These are phyloP conservation scores for Mrakia hoshinonis DNA, from an alignment of 768 basidiomycete genomes.

Conservation along the genomic window DNA sequence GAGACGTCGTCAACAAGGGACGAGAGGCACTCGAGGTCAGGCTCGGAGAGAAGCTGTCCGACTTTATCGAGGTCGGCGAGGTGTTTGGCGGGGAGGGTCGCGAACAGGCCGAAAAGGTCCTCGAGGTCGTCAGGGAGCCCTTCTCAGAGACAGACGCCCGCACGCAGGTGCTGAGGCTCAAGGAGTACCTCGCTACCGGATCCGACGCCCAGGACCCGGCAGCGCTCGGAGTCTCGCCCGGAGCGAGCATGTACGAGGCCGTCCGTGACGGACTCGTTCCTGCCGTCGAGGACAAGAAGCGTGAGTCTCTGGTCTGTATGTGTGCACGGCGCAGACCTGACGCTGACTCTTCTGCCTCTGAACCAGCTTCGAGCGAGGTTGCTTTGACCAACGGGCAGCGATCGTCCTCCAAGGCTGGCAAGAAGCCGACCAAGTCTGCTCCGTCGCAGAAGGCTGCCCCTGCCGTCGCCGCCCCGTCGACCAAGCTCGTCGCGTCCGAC, in stretches of 20 bases:
- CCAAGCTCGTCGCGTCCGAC: conserved; percentile 12
- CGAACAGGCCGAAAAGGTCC: conserved; percentile 36
- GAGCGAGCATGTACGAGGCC: conserved; percentile 39
- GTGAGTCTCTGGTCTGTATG: conserved; percentile 26
- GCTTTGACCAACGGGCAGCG: conserved; percentile 8
- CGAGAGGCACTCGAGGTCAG: conserved; percentile 36
- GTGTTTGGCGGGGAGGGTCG: conserved; percentile 40
- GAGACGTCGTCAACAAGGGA: conserved; percentile 34
- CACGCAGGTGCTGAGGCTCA: conserved; percentile 58
- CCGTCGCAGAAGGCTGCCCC: conserved; percentile 2
- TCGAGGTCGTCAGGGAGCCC: conserved; percentile 43
- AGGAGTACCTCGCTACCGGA: conserved; percentile 53
- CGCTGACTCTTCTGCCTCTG: not conserved
- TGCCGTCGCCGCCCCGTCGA: not conserved
- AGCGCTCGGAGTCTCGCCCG: conserved; percentile 36
- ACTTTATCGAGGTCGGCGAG: conserved; percentile 43
- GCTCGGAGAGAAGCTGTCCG: conserved; percentile 41
- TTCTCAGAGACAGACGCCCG: conserved; percentile 48
- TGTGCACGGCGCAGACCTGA: not conserved
- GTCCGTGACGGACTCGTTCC: conserved; percentile 39
- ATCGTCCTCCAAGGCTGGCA: conserved; percentile 15
- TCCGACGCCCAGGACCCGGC: conserved; percentile 50
- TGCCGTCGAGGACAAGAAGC: conserved; percentile 33
- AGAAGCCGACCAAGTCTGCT: not conserved
- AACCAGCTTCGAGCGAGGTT: not conserved